Percentiles rank a stretch among this genome's conserved stretches.
These are phyloP conservation scores for Microthlaspi erraticum DNA, from an alignment of 345 rosid species.

Conservation along the genomic window DNA sequence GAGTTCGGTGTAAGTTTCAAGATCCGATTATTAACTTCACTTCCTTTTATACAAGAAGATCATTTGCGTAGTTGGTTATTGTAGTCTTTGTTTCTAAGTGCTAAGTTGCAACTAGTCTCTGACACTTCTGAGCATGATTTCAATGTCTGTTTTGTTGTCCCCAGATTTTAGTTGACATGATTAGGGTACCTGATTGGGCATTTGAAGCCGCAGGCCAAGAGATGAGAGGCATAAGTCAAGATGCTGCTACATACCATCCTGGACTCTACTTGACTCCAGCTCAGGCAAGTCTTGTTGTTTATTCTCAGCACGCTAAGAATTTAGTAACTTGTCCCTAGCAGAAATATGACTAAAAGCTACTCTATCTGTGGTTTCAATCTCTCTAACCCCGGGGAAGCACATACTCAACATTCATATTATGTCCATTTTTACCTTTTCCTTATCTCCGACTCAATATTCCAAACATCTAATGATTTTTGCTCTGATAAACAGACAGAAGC, in stretches of 20 bases:
- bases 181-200: constrained; percentile 98
- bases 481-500: constrained; percentile 76
- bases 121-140: constrained; percentile 21
- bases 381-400: too few species aligned
- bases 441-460: constrained; percentile 14
- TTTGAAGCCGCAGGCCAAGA: constrained; percentile 99
- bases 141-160: constrained; percentile 25
- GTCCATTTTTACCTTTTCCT: neutral
- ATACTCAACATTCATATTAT: neutral
- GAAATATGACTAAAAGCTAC: constrained; percentile 16
- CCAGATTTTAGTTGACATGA: constrained; percentile 93
- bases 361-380: constrained; percentile 10
- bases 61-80: neutral
- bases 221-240: constrained; percentile 94
- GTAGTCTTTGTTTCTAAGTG: neutral
- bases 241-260: constrained; percentile 91
- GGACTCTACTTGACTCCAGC: constrained; percentile 93
- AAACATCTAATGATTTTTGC: constrained; percentile 17
- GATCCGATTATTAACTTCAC: constrained; percentile 24
- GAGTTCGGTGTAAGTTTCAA: constrained; percentile 82
- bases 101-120: constrained; percentile 25
- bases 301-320: constrained; percentile 21
- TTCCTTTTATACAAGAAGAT: constrained; percentile 18
- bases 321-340: constrained; percentile 23
- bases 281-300: constrained; percentile 57